Evolutionary conservation across 1,139 yeast genomes (phyloP).

Genomic region (Candida labiduridarum): DNA sequence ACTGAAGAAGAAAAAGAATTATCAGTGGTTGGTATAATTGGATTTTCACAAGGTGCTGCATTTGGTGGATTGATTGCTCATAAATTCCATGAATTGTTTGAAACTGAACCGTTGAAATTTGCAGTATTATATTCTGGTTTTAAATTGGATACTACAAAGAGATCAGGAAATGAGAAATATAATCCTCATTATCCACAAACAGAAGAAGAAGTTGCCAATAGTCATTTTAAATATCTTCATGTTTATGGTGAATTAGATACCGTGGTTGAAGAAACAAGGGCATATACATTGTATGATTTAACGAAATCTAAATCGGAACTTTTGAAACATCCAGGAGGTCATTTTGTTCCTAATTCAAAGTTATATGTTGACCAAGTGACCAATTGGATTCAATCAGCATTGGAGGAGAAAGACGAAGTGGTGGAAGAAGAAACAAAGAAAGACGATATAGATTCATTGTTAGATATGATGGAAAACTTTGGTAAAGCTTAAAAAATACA

Average conservation of each 20-base stretch:
- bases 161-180: constrained; percentile 29
- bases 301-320: constrained; percentile 50
- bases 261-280: constrained; percentile 76
- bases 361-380: constrained; percentile 58
- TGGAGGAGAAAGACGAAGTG: constrained; percentile 18
- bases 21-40: constrained; percentile 45
- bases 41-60: constrained; percentile 52
- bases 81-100: constrained; percentile 32
- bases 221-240: constrained; percentile 55
- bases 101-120: constrained; percentile 54
- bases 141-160: constrained; percentile 53
- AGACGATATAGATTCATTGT: constrained; percentile 35
- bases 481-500: constrained; percentile 23
- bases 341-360: constrained; percentile 78
- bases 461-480: constrained; percentile 41
- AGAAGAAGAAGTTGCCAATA: constrained; percentile 14
- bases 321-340: constrained; percentile 82
- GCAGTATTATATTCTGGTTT: constrained; percentile 81
- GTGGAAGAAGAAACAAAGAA: constrained; percentile 19
- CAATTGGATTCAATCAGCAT: constrained; percentile 48
- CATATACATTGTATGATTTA: constrained; percentile 57
- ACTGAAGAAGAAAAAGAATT: constrained; percentile 26
- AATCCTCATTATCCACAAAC: constrained; percentile 35
- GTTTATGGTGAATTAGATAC: constrained; percentile 89
- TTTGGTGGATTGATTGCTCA: constrained; percentile 50